Conservation (phyloP, 164 flowering plant species). For the Saururus chinensis region DNA sequence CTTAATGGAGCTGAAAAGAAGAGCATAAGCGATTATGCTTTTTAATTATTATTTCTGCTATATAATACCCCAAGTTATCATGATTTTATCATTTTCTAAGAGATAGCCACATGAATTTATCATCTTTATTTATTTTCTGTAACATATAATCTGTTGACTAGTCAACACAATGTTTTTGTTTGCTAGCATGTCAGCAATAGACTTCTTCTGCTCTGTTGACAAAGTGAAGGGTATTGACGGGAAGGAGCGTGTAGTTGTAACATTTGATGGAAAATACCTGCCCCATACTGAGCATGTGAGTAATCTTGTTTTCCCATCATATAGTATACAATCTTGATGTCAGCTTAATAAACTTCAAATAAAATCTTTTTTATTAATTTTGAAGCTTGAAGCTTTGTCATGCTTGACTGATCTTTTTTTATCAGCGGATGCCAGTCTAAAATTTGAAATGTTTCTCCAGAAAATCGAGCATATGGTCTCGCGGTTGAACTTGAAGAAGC, state of each 20-base stretch:
- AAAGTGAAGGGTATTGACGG: slow-evolving; percentile 81
- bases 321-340: neutral
- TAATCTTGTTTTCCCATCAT: no score
- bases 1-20: no score
- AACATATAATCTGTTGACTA: no score
- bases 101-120: no score
- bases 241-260: slow-evolving; percentile 80
- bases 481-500: slow-evolving; percentile 3
- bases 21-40: no score
- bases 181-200: slow-evolving; percentile 89
- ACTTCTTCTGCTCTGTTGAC: slow-evolving; percentile 96
- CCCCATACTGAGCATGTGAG: slow-evolving; percentile 80
- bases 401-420: neutral
- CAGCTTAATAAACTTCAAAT: neutral
- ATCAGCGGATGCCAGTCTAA: neutral
- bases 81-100: no score
- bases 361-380: neutral
- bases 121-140: no score
- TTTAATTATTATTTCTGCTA: no score
- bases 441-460: neutral
- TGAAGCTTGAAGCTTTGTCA: neutral
- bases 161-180: neutral
- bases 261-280: slow-evolving; percentile 87
- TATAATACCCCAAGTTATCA: no score
- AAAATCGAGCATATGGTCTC: slow-evolving; percentile 7